These are phyloP conservation scores for Saturnispora diversa DNA, from an alignment of 805 yeast genomes.

Conservation along the genomic window DNA sequence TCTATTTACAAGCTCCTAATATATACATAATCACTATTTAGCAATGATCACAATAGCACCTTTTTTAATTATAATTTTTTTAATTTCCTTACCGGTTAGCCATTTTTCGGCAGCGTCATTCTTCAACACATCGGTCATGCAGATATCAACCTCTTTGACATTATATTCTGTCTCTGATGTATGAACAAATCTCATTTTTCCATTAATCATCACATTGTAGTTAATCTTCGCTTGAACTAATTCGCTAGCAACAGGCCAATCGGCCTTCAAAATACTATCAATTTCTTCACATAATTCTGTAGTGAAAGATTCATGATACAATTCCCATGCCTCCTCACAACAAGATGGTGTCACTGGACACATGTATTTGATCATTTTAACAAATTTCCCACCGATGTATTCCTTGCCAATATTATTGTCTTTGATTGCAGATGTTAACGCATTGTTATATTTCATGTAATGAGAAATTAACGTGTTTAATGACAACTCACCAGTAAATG, in stretches of 20 bases:
- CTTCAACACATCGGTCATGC: conserved; percentile 31
- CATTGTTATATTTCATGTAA: conserved; percentile 73
- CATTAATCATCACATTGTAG: conserved; percentile 65
- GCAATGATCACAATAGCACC: conserved; percentile 23
- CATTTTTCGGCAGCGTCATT: conserved; percentile 35
- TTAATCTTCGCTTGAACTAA: conserved; percentile 31
- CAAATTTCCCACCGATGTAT: conserved; percentile 24
- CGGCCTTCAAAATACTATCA: conserved; percentile 42
- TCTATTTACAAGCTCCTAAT: not conserved
- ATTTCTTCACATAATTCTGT: conserved; percentile 1
- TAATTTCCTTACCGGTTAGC: conserved; percentile 36
- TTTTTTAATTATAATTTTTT: conserved; percentile 46
- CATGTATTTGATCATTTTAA: conserved; percentile 51
- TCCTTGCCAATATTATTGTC: conserved; percentile 25
- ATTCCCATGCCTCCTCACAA: conserved; percentile 77
- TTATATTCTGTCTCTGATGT: conserved; percentile 30
- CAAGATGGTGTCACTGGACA: conserved; percentile 78
- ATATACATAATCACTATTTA: conserved; percentile 8
- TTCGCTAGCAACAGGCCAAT: conserved; percentile 56
- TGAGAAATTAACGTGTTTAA: conserved; percentile 85
- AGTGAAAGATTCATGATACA: conserved; percentile 23
- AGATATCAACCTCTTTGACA: conserved; percentile 26
- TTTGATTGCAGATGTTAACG: conserved; percentile 39
- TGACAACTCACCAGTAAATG: conserved; percentile 52
- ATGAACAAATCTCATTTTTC: conserved; percentile 50